phyloP scores from a whole-genome alignment of 495 filamentous ascomycete genomes.

The Jackrogersella multiformis region DNA sequence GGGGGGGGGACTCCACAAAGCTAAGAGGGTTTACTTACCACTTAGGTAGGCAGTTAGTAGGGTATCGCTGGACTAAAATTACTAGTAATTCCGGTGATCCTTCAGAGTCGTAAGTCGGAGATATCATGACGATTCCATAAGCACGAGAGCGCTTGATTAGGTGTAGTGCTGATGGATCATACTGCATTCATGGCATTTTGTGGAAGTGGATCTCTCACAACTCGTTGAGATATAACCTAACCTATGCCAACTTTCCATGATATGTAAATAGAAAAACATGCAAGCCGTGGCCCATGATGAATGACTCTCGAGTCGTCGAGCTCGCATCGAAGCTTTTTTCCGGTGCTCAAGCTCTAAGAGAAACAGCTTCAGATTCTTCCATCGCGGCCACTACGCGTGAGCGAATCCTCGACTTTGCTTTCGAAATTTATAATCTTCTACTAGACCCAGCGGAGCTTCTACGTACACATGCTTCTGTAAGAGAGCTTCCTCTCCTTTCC shows the following conservation, averaged over 20 bases:
- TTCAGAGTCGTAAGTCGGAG: neutral
- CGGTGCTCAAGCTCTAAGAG: neutral
- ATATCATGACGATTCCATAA: neutral
- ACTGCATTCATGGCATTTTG: neutral
- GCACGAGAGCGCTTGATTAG: neutral
- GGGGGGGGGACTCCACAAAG: no score
- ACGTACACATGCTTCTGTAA: neutral
- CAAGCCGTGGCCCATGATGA: neutral
- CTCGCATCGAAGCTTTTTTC: neutral
- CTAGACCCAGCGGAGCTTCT: conserved; percentile 4
- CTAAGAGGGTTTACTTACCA: no score
- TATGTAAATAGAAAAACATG: neutral
- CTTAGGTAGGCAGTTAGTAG: no score
- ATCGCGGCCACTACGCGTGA: neutral
- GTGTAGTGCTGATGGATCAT: neutral
- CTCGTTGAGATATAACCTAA: neutral
- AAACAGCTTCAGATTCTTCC: neutral
- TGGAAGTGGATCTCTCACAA: neutral
- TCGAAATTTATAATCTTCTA: conserved; percentile 3
- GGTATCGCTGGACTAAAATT: no score
- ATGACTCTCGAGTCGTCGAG: neutral
- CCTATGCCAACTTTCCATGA: neutral
- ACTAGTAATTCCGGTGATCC: neutral
- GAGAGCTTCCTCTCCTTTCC: neutral
- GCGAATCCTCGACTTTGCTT: conserved; percentile 4